Percentiles rank a stretch among this genome's conserved stretches.
phyloP scores from a whole-genome alignment of 192 early-diverging fungal species.

The Dissophora globulifera region DNA sequence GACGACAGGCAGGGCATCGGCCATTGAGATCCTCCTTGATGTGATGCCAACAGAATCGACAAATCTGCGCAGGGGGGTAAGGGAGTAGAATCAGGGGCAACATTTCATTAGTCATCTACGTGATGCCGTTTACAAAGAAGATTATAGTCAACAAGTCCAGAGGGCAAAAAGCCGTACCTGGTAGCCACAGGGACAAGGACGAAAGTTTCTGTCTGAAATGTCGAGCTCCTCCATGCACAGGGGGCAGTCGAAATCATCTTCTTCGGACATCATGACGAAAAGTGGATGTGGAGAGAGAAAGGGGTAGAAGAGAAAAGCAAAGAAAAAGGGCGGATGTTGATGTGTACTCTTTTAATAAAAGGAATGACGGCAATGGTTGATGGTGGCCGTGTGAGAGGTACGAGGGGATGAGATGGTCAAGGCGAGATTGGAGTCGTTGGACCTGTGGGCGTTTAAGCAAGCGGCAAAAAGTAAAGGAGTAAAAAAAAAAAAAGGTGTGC shows the following conservation, averaged over 20 bases:
- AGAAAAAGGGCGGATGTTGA: neutral
- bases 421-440: neutral
- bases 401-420: too few species aligned
- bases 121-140: too few species aligned
- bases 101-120: too few species aligned
- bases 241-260: slow-evolving; percentile 97
- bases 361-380: too few species aligned
- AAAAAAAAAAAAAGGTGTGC: too few species aligned
- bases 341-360: too few species aligned
- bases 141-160: neutral
- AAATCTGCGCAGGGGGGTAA: slow-evolving; percentile 74
- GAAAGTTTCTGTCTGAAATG: slow-evolving; percentile 94
- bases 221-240: slow-evolving; percentile 99
- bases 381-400: too few species aligned
- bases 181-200: slow-evolving; percentile 98
- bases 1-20: slow-evolving; percentile 96
- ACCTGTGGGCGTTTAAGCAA: neutral
- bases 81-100: too few species aligned
- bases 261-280: slow-evolving; percentile 61
- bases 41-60: slow-evolving; percentile 98
- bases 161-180: slow-evolving; percentile 70
- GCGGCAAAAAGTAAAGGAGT: too few species aligned
- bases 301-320: slow-evolving; percentile 4
- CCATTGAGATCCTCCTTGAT: slow-evolving; percentile 95
- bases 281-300: slow-evolving; percentile 5